Evolutionary conservation across 768 basidiomycete species (phyloP).

Genomic region (Galerina sulciceps): DNA sequence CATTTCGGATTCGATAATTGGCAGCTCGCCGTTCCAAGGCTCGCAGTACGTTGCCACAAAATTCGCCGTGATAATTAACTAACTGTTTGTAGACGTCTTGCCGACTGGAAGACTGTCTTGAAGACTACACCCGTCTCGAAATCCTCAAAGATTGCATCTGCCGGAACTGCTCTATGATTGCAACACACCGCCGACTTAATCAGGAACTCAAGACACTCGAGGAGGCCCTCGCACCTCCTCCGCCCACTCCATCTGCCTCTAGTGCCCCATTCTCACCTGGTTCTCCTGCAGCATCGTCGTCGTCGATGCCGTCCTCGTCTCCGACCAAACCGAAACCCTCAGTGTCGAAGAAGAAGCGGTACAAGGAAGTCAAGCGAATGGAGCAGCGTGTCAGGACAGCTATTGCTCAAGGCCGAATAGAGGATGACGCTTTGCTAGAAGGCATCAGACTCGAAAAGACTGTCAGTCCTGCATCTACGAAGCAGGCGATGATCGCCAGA

Average conservation of each 20-base stretch:
- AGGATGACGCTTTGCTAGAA: slow-evolving; percentile 70
- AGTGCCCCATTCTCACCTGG: slow-evolving; percentile 11
- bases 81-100: slow-evolving; percentile 56
- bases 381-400: slow-evolving; percentile 63
- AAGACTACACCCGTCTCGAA: slow-evolving; percentile 89
- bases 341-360: slow-evolving; percentile 74
- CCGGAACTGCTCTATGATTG: slow-evolving; percentile 84
- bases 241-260: no score
- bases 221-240: slow-evolving; percentile 31
- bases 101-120: slow-evolving; percentile 80
- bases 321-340: slow-evolving; percentile 49
- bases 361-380: slow-evolving; percentile 72
- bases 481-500: slow-evolving; percentile 91
- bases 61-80: background rate
- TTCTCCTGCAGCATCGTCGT: slow-evolving; percentile 11
- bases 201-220: slow-evolving; percentile 66
- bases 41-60: slow-evolving; percentile 48
- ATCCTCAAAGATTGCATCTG: slow-evolving; percentile 91
- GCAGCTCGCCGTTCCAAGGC: slow-evolving; percentile 75
- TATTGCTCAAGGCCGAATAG: slow-evolving; percentile 75
- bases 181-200: slow-evolving; percentile 69
- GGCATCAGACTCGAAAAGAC: slow-evolving; percentile 83
- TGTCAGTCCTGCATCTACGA: slow-evolving; percentile 74
- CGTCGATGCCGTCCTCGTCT: slow-evolving; percentile 16
- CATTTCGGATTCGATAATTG: slow-evolving; percentile 88